A percentile compares a stretch with the other conserved stretches of the same genome.
phyloP scores from a whole-genome alignment of 176 grass and related monocot species.

The Aechmea fasciata region DNA sequence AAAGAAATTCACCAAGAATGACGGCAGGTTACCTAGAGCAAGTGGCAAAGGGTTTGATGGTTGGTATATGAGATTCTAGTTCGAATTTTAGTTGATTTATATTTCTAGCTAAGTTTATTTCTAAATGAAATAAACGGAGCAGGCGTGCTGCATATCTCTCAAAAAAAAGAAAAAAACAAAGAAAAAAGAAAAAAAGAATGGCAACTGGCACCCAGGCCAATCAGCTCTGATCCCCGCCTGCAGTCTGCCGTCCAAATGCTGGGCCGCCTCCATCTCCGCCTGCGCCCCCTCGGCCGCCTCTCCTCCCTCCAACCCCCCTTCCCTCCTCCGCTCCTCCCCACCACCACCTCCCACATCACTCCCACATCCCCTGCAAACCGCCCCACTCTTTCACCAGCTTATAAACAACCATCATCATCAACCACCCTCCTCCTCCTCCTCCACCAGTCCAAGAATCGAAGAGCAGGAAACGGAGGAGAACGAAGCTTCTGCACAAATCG shows the following conservation, averaged over 20 bases:
- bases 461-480: background rate
- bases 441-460: background rate
- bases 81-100: too few species aligned
- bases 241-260: background rate
- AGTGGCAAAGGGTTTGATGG: too few species aligned
- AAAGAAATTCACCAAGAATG: too few species aligned
- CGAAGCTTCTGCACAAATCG: slow-evolving; percentile 14
- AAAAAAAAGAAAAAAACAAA: too few species aligned
- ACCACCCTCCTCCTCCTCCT: background rate
- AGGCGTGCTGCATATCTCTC: too few species aligned
- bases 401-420: background rate
- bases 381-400: background rate
- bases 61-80: too few species aligned
- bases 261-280: background rate
- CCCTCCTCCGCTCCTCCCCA: background rate
- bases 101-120: too few species aligned
- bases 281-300: background rate
- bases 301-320: background rate
- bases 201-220: too few species aligned
- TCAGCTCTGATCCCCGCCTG: too few species aligned
- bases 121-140: too few species aligned
- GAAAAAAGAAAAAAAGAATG: too few species aligned
- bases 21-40: too few species aligned
- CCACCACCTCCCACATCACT: background rate
- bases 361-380: background rate